Evolutionary conservation across 129 eudicot genomes (phyloP).

Genomic region (Flaveria robusta): DNA sequence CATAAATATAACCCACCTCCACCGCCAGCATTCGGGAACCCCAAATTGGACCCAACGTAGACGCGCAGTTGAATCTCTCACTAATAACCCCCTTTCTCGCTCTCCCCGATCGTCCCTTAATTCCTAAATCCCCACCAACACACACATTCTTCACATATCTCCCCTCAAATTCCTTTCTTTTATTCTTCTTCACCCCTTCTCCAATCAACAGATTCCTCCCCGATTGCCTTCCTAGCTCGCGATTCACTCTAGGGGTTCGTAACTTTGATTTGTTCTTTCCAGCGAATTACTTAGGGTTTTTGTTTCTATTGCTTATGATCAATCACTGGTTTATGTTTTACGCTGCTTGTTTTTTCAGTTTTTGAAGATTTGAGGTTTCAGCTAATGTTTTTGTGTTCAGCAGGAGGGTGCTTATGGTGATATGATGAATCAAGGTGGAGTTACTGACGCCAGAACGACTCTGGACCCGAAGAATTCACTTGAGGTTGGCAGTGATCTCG

Average conservation of each 20-base stretch:
- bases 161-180: neutral
- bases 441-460: slow-evolving; percentile 41
- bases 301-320: slow-evolving; percentile 18
- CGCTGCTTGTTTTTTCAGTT: neutral
- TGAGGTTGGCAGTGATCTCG: slow-evolving; percentile 47
- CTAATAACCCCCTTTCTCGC: slow-evolving; percentile 26
- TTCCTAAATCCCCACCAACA: slow-evolving; percentile 9
- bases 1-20: no score
- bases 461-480: slow-evolving; percentile 41
- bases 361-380: slow-evolving; percentile 18
- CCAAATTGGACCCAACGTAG: slow-evolving; percentile 48
- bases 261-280: slow-evolving; percentile 7
- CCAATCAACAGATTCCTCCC: slow-evolving; percentile 21
- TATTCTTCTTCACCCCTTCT: slow-evolving; percentile 7
- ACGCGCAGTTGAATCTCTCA: slow-evolving; percentile 34
- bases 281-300: slow-evolving; percentile 31
- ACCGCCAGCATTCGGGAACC: neutral
- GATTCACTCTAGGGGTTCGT: slow-evolving; percentile 27
- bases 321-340: neutral
- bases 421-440: slow-evolving; percentile 71
- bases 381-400: neutral
- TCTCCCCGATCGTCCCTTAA: slow-evolving; percentile 30
- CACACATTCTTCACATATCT: neutral
- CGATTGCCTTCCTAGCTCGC: slow-evolving; percentile 24
- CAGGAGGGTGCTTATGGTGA: slow-evolving; percentile 34